A percentile compares a stretch with the other conserved stretches of the same genome.
Evolutionary conservation across 164 flowering plant genomes (phyloP).

Genomic region (Buxus sempervirens): DNA sequence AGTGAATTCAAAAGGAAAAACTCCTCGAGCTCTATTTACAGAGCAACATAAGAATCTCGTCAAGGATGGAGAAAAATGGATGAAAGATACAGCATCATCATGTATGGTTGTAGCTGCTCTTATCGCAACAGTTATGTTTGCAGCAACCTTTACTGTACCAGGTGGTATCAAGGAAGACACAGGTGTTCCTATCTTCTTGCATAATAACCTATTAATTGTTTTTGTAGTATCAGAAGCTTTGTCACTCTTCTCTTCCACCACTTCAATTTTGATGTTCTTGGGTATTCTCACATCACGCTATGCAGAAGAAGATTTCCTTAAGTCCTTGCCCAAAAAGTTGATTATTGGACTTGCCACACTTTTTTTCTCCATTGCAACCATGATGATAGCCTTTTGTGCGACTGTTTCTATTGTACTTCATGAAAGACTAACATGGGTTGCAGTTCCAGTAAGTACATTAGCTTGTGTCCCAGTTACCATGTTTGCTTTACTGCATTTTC

Average conservation of each 20-base stretch:
- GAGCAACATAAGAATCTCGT: constrained; percentile 11
- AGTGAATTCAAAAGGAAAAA: constrained; percentile 2
- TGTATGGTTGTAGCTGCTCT: constrained; percentile 18
- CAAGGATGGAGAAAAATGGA: constrained; percentile 21
- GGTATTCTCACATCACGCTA: constrained; percentile 20
- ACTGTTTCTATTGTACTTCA: background rate
- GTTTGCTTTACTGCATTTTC: too few relatives aligned
- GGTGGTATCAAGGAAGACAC: background rate
- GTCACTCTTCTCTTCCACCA: constrained; percentile 14
- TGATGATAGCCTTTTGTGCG: constrained; percentile 9
- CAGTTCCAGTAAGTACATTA: background rate
- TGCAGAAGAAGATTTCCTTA: constrained; percentile 10
- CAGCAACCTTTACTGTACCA: too few relatives aligned
- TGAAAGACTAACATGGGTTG: background rate
- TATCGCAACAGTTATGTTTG: constrained; percentile 20
- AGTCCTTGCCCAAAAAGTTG: background rate
- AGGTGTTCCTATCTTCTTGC: constrained; percentile 6
- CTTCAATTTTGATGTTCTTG: constrained; percentile 15
- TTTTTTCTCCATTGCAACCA: constrained; percentile 6
- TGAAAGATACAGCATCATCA: constrained; percentile 14
- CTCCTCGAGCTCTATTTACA: constrained; percentile 21
- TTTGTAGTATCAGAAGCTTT: constrained; percentile 12
- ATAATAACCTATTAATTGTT: background rate
- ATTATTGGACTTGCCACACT: background rate
- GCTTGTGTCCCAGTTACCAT: too few relatives aligned